Conservation (phyloP, 139 green algal genomes). For the Chlamydomonas asymmetrica region DNA sequence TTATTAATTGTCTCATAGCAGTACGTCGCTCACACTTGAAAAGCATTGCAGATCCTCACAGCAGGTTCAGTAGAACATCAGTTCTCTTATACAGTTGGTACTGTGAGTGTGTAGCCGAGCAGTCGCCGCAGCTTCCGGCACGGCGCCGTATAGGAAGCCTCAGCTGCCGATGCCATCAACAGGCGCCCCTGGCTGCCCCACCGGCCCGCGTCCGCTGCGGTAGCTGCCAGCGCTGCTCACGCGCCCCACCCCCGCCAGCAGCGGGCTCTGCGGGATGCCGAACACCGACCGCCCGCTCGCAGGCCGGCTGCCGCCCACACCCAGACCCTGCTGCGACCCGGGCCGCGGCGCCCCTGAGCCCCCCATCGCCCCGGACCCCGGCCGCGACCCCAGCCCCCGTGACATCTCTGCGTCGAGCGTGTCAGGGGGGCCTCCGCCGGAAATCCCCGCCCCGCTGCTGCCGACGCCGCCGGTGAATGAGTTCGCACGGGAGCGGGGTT, state of each 20-base stretch:
- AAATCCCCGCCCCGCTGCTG: background rate
- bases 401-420: slow-evolving; percentile 9
- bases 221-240: slow-evolving; percentile 1
- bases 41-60: too few relatives aligned
- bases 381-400: slow-evolving; percentile 3
- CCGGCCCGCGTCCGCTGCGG: background rate
- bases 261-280: slow-evolving; percentile 12
- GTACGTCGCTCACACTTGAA: too few relatives aligned
- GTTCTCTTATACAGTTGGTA: too few relatives aligned
- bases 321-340: background rate
- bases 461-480: slow-evolving; percentile 9
- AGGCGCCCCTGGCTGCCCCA: background rate
- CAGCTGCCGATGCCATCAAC: too few relatives aligned
- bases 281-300: background rate
- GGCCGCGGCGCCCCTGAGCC: too few relatives aligned
- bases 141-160: too few relatives aligned
- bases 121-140: too few relatives aligned
- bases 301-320: background rate
- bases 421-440: background rate
- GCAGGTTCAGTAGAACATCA: too few relatives aligned
- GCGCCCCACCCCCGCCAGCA: slow-evolving; percentile 11
- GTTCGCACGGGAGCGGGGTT: background rate
- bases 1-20: too few relatives aligned
- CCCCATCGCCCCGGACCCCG: too few relatives aligned
- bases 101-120: too few relatives aligned